phyloP scores from a whole-genome alignment of 2,329 filamentous ascomycete species.

The Fusarium praegraminearum region DNA sequence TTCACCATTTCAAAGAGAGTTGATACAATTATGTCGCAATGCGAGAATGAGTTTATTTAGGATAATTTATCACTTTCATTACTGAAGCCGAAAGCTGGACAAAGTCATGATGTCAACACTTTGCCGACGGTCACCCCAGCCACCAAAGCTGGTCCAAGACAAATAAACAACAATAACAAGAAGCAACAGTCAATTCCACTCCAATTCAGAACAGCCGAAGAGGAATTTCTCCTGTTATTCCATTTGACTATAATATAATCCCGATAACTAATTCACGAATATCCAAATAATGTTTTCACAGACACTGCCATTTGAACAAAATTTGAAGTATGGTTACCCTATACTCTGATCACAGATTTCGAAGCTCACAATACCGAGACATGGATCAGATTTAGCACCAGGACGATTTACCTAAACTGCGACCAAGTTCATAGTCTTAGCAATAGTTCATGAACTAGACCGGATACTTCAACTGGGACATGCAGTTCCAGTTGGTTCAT shows the following conservation, averaged over 20 bases:
- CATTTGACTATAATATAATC: too few species aligned
- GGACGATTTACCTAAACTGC: background rate
- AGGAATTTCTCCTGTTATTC: too few species aligned
- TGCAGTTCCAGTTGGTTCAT: conserved; percentile 6
- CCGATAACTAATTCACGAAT: background rate
- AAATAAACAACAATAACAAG: background rate
- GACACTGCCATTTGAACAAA: background rate
- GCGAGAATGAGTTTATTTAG: background rate
- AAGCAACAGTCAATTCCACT: background rate
- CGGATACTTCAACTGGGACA: background rate
- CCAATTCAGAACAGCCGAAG: background rate
- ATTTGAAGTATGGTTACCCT: background rate
- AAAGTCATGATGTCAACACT: conserved; percentile 48
- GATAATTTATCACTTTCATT: background rate
- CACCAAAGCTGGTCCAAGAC: conserved; percentile 24
- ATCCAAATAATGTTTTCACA: background rate
- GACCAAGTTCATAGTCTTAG: background rate
- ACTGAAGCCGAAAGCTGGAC: conserved; percentile 29
- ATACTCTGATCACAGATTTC: background rate
- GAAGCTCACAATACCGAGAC: background rate
- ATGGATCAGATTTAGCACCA: background rate
- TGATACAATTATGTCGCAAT: background rate
- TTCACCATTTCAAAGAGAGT: conserved; percentile 46
- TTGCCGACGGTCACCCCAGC: conserved; percentile 22
- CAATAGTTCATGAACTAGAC: background rate